These are phyloP conservation scores for Chloranthus sessilifolius DNA, from an alignment of 164 flowering plant genomes.

Conservation along the genomic window DNA sequence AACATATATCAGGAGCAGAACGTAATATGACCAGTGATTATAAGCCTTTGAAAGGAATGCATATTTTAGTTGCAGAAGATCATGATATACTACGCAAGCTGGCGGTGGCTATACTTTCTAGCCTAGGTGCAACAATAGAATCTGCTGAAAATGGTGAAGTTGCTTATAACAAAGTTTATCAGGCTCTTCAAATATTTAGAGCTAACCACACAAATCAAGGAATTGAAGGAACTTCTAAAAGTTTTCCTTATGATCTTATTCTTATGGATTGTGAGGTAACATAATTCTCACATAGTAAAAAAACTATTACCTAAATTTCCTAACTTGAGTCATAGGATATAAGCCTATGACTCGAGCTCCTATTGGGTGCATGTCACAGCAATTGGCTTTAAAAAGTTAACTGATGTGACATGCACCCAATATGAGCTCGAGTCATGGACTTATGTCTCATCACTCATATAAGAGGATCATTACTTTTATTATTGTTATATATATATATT, in stretches of 20 bases:
- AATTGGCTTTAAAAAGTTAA: too few species aligned
- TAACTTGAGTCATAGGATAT: too few species aligned
- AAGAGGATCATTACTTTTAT: too few species aligned
- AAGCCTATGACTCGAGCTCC: too few species aligned
- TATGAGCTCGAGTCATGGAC: too few species aligned
- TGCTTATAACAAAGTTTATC: constrained; percentile 25
- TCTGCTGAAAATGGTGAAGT: constrained; percentile 47
- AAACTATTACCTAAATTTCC: too few species aligned
- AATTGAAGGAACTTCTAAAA: constrained; percentile 4
- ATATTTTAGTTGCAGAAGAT: constrained; percentile 62
- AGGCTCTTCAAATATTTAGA: constrained; percentile 16
- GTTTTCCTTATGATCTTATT: constrained; percentile 39
- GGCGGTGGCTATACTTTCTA: constrained; percentile 11
- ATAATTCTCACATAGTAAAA: too few species aligned
- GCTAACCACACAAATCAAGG: not conserved
- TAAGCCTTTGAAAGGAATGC: constrained; percentile 42
- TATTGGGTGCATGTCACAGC: too few species aligned
- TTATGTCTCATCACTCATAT: too few species aligned
- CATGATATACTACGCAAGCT: constrained; percentile 13
- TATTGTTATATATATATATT: not conserved
- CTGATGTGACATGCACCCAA: too few species aligned
- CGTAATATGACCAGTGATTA: not conserved
- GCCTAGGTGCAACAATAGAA: constrained; percentile 42
- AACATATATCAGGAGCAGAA: not conserved
- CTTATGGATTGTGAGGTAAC: constrained; percentile 73